Evolutionary conservation across 768 basidiomycete species (phyloP).

Genomic region (Austroboletus festivus): DNA sequence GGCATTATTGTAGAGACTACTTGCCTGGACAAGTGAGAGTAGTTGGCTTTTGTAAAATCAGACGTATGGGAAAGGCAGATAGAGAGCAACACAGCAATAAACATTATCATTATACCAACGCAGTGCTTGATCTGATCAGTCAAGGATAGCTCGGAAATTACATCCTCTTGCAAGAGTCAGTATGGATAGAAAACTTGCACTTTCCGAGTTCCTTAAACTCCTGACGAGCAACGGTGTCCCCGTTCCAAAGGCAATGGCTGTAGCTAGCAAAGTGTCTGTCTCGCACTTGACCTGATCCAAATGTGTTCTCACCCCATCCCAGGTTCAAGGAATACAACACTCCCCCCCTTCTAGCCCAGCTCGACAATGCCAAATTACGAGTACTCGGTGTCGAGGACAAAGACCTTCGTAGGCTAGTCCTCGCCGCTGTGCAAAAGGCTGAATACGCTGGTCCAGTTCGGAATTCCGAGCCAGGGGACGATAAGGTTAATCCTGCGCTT

Average conservation of each 20-base stretch:
- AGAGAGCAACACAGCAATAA: slow-evolving; percentile 15
- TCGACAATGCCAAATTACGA: slow-evolving; percentile 60
- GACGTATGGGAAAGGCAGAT: slow-evolving; percentile 2
- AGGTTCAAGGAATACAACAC: slow-evolving; percentile 77
- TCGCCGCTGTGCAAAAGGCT: slow-evolving; percentile 60
- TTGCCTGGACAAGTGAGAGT: slow-evolving; percentile 55
- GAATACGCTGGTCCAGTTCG: slow-evolving; percentile 43
- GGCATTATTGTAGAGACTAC: slow-evolving; percentile 88
- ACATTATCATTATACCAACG: slow-evolving; percentile 24
- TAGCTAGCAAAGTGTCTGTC: slow-evolving; percentile 67
- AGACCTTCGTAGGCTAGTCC: slow-evolving; percentile 57
- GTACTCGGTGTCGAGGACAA: slow-evolving; percentile 59
- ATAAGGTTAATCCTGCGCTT: not conserved
- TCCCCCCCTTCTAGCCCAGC: slow-evolving; percentile 47
- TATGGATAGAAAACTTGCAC: slow-evolving; percentile 46
- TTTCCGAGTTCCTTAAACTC: slow-evolving; percentile 66
- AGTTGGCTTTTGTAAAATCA: slow-evolving; percentile 10
- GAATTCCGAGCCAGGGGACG: slow-evolving; percentile 16
- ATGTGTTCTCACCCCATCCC: slow-evolving; percentile 12
- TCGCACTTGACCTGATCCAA: not conserved
- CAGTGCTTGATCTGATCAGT: not conserved
- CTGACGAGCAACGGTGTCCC: slow-evolving; percentile 56
- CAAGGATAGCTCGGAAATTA: no score
- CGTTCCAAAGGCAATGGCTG: slow-evolving; percentile 62
- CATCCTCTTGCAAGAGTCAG: no score